Evolutionary conservation across 2,329 filamentous ascomycete species (phyloP).

Genomic region (Dothistroma septosporum): DNA sequence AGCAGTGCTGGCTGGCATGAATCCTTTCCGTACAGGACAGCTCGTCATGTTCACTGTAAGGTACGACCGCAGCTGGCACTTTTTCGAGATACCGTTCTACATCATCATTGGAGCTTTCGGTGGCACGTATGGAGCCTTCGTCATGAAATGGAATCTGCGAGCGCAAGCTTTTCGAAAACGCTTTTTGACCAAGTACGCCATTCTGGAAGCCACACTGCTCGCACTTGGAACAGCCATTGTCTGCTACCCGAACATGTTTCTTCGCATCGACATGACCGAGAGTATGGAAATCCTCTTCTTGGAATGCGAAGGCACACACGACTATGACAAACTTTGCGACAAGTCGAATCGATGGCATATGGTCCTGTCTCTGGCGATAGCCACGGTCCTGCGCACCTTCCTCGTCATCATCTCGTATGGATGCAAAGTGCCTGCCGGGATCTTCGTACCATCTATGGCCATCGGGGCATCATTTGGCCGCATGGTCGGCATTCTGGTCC

Average conservation of each 20-base stretch:
- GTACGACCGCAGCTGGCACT: constrained; percentile 96
- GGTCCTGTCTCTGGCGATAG: constrained; percentile 70
- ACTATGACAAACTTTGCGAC: constrained; percentile 88
- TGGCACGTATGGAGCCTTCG: constrained; percentile 89
- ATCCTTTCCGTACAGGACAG: constrained; percentile 93
- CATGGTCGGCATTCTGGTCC: constrained; percentile 89
- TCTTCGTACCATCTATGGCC: constrained; percentile 98
- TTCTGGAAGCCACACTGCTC: constrained; percentile 80
- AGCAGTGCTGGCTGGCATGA: constrained; percentile 89
- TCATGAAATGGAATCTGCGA: constrained; percentile 95
- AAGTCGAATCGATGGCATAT: constrained; percentile 69
- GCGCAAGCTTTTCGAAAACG: constrained; percentile 91
- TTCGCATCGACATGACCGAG: constrained; percentile 97
- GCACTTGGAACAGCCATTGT: constrained; percentile 80
- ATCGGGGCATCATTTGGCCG: constrained; percentile 91
- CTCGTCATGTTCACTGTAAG: constrained; percentile 98
- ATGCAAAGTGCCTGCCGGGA: constrained; percentile 94
- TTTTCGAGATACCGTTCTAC: constrained; percentile 93
- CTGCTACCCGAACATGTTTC: constrained; percentile 94
- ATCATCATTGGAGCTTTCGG: constrained; percentile 88
- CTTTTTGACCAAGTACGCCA: constrained; percentile 76
- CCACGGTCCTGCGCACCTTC: constrained; percentile 74
- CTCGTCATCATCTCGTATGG: constrained; percentile 95
- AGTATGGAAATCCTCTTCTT: constrained; percentile 98
- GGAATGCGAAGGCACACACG: constrained; percentile 84